phyloP scores from a whole-genome alignment of 2,329 filamentous ascomycete species.

The Pseudogymnoascus destructans region DNA sequence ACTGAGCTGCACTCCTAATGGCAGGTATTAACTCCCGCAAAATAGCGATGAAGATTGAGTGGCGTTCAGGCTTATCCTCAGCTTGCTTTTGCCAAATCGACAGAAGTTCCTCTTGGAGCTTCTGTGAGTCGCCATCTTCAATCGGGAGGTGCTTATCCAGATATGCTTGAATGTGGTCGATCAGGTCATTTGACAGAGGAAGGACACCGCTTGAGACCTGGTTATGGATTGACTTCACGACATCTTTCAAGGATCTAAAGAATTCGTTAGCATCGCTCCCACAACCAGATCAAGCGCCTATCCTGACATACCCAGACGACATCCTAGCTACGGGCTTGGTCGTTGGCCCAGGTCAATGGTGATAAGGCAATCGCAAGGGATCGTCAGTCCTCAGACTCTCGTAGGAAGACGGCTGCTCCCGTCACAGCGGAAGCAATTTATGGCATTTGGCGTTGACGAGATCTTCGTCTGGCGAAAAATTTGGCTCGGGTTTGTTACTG shows the following conservation, averaged over 20 bases:
- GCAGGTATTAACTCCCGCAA: slow-evolving; percentile 50
- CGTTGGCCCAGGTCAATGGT: background rate
- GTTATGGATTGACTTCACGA: slow-evolving; percentile 42
- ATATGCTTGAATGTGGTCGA: slow-evolving; percentile 50
- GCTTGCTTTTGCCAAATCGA: slow-evolving; percentile 54
- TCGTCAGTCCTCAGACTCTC: background rate
- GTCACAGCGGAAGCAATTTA: background rate
- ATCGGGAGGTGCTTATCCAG: slow-evolving; percentile 52
- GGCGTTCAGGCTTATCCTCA: slow-evolving; percentile 39
- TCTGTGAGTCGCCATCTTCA: slow-evolving; percentile 56
- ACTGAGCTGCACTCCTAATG: slow-evolving; percentile 47
- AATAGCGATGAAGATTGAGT: slow-evolving; percentile 55
- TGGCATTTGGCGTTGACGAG: background rate
- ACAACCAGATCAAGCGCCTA: background rate
- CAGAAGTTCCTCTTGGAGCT: slow-evolving; percentile 60
- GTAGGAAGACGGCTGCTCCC: background rate
- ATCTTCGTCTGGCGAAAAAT: background rate
- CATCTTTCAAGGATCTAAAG: slow-evolving; percentile 37
- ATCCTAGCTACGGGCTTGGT: background rate
- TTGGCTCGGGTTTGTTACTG: background rate
- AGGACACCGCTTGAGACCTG: slow-evolving; percentile 37
- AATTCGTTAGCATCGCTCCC: background rate
- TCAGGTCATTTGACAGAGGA: slow-evolving; percentile 54
- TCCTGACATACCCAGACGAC: background rate
- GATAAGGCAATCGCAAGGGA: background rate